Base-by-base conservation (phyloP, 176 grass and related monocot genomes). In the Cenchrus americanus region DNA sequence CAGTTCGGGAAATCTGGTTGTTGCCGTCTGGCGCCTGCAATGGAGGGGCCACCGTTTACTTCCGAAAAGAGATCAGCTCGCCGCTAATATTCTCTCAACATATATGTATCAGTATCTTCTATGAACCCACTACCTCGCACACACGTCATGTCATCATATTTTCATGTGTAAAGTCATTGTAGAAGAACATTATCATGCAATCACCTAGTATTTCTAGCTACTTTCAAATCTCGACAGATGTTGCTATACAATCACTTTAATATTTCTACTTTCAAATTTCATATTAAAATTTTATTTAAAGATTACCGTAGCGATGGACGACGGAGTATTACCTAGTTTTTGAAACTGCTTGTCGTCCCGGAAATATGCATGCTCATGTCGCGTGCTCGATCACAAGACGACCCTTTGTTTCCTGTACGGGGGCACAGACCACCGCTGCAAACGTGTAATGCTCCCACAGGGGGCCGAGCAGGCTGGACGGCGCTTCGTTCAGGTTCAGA, bases 371-470 rank as follows among this genome's bases (percentile, higher is more conserved):
- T 32, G 76, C 50, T 52, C 7, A 49, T 26, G 4, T 10, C 3
- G 34, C 34, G 34, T 3, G 58, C 23, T 47, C 14, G 50, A 54
- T 19, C 46, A 73, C 23, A 32, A 12, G 59, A 63, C 22, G 54
- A 30, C 62, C 54, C 22, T 11, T 68, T 85, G 40, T 44, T 40
- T 52, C 24, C 11, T 60, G 62, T 61, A 40, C 78, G 62, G 62
- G 21, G 18, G 62, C 42, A 37, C 34, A 70, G 47, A 8, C 42
- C 30, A 8, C 42, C 30, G 32, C n/a, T 76, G n/a, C 61, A 27
- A 72, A 59, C 76, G 19, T 52, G 32, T 14, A 53, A 14, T 34
- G 23, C 23, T 18, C 47, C 0, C 14, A 40, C 64, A 46, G 53
- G 2, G 2, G 30, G 34, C 2, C 44, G 24, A 37, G 44, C 64